phyloP scores from a whole-genome alignment of 2,329 filamentous ascomycete genomes.

The Teratosphaeria gauchensis region DNA sequence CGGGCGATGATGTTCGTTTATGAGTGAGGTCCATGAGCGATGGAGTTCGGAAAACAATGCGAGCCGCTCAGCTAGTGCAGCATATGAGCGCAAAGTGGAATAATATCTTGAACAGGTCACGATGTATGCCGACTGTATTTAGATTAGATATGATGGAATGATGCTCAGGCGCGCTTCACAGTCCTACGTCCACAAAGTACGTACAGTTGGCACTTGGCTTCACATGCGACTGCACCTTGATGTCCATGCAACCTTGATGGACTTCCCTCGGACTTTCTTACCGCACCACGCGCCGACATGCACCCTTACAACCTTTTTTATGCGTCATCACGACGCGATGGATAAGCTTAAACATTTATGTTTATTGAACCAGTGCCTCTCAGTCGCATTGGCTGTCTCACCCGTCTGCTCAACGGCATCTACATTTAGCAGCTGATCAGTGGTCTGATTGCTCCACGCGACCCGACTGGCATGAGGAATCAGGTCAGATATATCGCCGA shows the following conservation, averaged over 20 bases:
- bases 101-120: background rate
- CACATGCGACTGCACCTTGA: background rate
- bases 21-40: background rate
- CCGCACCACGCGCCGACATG: background rate
- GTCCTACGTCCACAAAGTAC: background rate
- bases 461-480: background rate
- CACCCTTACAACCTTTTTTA: background rate
- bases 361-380: background rate
- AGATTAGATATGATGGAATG: background rate
- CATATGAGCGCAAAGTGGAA: background rate
- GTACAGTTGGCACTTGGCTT: no score
- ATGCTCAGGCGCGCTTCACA: background rate
- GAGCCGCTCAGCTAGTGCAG: slow-evolving; percentile 7
- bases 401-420: background rate
- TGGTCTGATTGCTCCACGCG: background rate
- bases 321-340: background rate
- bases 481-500: background rate
- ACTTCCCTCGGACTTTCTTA: background rate
- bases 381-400: background rate
- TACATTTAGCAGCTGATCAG: background rate
- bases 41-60: background rate
- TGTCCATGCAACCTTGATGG: background rate
- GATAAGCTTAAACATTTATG: background rate
- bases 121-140: background rate
- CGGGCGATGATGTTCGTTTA: background rate